Evolutionary conservation across 1,284 basidiomycete species (phyloP), one percentile per base, ranked within the genome.

Genomic region (Rugosomyces carneus): DNA sequence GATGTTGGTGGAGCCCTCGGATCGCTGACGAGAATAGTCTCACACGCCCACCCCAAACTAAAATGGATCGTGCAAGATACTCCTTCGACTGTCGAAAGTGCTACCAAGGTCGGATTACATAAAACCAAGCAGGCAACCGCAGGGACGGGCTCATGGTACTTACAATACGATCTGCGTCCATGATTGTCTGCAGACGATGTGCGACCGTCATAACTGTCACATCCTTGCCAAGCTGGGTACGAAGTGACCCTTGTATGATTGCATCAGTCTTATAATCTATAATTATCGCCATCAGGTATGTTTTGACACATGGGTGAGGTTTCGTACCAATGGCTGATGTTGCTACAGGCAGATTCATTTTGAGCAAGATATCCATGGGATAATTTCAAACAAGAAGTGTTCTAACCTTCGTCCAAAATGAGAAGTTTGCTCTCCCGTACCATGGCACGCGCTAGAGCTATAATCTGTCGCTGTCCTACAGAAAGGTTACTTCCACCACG

Each of bases 401-500:
- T 52, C 64, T 15, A 15, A 75, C 73, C 77, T 68, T 81, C 77
- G 53, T 80, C 79, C 6, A 81, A 61, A 47, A 81, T 78, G 21
- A 81, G 60, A 11, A 81, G 49, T 51, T 80, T 80, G 63, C 76
- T 80, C 39, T 66, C 65, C 5, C 78, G 62, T 3, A 80, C 69
- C 40, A 80, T 76, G 1, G 78, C 78, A 42, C 78, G 62, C 0
- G 77, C 78, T 0, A 82, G 60, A 0, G 79, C 78, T 15, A 81
- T 57, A 40, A 80, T 79, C 59, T 89, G 84, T 3, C 84, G 67
- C 57, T 89, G 81, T 1, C 84, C 84, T 19, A 85, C 77, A 1
- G 76, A 80, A 26, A 89, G 67, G 56, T 88, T 87, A 10, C 69
- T 63, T 3, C 84, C 83, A 0, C 73, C 78, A 31, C 71, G 68